A percentile compares a stretch with the other conserved stretches of the same genome.
Conservation (phyloP, 352 stramenopile species). For the Globisporangium camurandrum region DNA sequence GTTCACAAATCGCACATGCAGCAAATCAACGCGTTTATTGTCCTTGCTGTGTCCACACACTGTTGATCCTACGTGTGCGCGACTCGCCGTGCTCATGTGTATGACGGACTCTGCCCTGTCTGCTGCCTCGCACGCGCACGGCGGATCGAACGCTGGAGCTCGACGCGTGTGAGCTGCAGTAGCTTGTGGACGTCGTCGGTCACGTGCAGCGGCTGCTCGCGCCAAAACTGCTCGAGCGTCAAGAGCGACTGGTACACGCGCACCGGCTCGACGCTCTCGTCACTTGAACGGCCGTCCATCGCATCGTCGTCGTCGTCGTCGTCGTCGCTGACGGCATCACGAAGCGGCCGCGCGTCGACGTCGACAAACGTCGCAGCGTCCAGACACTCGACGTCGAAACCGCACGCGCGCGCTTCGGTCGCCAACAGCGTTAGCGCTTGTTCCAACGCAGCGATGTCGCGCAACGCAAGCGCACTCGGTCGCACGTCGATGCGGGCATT, state of each 20-base stretch:
- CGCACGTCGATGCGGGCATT: constrained; percentile 2
- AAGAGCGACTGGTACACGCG: constrained; percentile 10
- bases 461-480: not conserved
- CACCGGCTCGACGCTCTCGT: not conserved
- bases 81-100: no score
- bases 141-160: constrained; percentile 6
- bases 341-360: no score
- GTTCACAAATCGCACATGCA: no score
- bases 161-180: constrained; percentile 10
- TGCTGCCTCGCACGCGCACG: not conserved
- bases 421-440: not conserved
- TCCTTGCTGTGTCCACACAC: no score
- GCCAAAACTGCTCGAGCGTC: constrained; percentile 15
- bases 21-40: no score
- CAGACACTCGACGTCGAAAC: not conserved
- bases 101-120: not conserved
- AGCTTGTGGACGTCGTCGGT: constrained; percentile 7
- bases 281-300: not conserved
- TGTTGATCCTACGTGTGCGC: no score
- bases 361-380: not conserved
- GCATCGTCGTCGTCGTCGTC: constrained; percentile 1
- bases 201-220: constrained; percentile 8
- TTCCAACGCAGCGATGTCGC: constrained; percentile 2
- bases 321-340: not conserved
- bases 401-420: constrained; percentile 1